Conservation (phyloP, 179 eudicot species). For the Silene vulgaris region DNA sequence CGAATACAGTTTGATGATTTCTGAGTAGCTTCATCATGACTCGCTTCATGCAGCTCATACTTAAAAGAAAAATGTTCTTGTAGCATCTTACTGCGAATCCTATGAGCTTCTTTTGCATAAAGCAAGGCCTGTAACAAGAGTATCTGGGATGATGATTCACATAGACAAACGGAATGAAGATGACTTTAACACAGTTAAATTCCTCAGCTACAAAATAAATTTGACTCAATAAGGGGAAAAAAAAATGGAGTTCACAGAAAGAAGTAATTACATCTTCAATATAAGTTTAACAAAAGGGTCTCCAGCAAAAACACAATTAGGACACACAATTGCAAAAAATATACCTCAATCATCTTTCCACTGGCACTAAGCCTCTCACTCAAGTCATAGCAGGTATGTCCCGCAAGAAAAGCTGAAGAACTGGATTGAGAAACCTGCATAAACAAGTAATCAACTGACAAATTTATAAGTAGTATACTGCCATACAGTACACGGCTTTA, state of each 20-base stretch:
- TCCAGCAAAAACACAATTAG: neutral
- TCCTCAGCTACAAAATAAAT: too few species aligned
- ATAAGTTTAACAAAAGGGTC: neutral
- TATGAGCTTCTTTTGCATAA: conserved; percentile 82
- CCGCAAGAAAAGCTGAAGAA: conserved; percentile 55
- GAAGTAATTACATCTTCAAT: conserved; percentile 3
- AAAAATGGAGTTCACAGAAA: neutral
- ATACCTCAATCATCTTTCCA: conserved; percentile 73
- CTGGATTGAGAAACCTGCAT: conserved; percentile 52
- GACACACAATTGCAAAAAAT: neutral
- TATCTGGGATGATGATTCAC: neutral
- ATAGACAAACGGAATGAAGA: neutral
- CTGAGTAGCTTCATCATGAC: conserved; percentile 31
- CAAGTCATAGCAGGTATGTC: conserved; percentile 70
- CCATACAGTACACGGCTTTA: neutral
- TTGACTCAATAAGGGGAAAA: neutral
- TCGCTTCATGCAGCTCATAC: conserved; percentile 36
- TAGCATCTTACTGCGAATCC: conserved; percentile 58
- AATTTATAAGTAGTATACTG: neutral
- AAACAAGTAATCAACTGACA: conserved; percentile 15
- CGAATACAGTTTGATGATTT: conserved; percentile 38
- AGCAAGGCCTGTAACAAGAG: conserved; percentile 51
- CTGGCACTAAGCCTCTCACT: conserved; percentile 48
- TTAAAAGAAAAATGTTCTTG: conserved; percentile 59
- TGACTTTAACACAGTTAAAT: neutral